These are phyloP conservation scores for Fusarium cicatricum DNA, from an alignment of 2,329 filamentous ascomycete genomes.

Conservation along the genomic window DNA sequence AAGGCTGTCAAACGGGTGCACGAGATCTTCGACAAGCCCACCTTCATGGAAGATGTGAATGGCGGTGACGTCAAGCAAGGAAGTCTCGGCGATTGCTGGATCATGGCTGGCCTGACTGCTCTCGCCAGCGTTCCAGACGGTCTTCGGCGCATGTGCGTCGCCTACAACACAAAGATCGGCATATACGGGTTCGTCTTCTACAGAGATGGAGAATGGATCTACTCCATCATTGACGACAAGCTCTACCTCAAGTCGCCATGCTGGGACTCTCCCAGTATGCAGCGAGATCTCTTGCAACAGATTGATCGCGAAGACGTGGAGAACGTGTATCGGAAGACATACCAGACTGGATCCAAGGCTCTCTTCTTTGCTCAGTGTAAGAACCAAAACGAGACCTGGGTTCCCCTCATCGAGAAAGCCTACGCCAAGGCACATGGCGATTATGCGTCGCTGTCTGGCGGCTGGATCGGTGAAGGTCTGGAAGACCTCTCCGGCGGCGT, in stretches of 20 bases:
- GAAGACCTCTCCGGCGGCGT: conserved; percentile 73
- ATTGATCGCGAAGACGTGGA: conserved; percentile 78
- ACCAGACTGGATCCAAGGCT: conserved; percentile 79
- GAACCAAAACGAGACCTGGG: conserved; percentile 83
- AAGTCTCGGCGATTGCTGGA: conserved; percentile 82
- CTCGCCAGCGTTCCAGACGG: conserved; percentile 76
- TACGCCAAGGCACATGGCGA: conserved; percentile 87
- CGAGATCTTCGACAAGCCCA: conserved; percentile 78
- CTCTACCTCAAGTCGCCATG: conserved; percentile 83
- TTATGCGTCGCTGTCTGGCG: conserved; percentile 74
- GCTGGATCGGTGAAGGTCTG: conserved; percentile 70
- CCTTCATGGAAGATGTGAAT: conserved; percentile 71
- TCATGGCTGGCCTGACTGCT: conserved; percentile 80
- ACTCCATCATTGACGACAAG: conserved; percentile 91
- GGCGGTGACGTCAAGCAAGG: conserved; percentile 82
- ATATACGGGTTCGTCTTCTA: conserved; percentile 93
- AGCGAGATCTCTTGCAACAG: conserved; percentile 77
- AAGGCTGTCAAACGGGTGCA: conserved; percentile 79
- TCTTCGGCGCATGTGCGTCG: conserved; percentile 78
- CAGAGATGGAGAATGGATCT: conserved; percentile 89
- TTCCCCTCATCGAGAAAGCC: conserved; percentile 82
- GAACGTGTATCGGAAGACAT: conserved; percentile 72
- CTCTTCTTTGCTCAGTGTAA: conserved; percentile 81
- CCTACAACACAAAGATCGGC: conserved; percentile 75
- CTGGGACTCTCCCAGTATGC: conserved; percentile 80